Evolutionary conservation across 345 rosid species (phyloP).

Genomic region (Eucalyptus globulus): DNA sequence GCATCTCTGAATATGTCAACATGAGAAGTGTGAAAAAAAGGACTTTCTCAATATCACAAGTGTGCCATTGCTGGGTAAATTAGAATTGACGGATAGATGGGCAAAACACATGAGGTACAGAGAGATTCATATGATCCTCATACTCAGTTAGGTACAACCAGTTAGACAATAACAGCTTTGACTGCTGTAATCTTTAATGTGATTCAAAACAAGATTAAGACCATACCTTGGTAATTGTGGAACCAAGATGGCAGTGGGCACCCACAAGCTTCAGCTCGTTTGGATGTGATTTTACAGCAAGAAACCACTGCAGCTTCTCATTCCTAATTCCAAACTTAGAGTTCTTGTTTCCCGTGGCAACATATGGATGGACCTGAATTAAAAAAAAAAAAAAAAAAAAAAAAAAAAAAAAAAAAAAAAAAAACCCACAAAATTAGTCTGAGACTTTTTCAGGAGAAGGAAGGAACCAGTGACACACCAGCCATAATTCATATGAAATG

Average conservation of each 20-base stretch:
- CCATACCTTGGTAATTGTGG: too few relatives aligned
- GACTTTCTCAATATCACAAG: background rate
- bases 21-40: slow-evolving; percentile 12
- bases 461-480: background rate
- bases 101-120: background rate
- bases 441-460: background rate
- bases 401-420: background rate
- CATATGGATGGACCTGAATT: too few relatives aligned
- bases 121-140: background rate
- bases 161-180: too few relatives aligned
- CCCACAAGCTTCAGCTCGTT: too few relatives aligned
- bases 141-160: background rate
- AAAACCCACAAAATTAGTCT: background rate
- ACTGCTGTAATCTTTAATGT: too few relatives aligned
- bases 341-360: too few relatives aligned
- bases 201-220: too few relatives aligned
- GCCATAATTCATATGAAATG: background rate
- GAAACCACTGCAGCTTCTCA: too few relatives aligned
- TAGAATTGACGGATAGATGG: background rate
- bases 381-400: background rate
- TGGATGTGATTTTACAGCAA: too few relatives aligned
- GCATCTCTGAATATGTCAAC: slow-evolving; percentile 97
- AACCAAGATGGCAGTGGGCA: too few relatives aligned
- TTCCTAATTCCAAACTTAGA: too few relatives aligned
- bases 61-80: background rate